Conservation (phyloP, 1,284 basidiomycete species). For the Ustilago vetiveriae region DNA sequence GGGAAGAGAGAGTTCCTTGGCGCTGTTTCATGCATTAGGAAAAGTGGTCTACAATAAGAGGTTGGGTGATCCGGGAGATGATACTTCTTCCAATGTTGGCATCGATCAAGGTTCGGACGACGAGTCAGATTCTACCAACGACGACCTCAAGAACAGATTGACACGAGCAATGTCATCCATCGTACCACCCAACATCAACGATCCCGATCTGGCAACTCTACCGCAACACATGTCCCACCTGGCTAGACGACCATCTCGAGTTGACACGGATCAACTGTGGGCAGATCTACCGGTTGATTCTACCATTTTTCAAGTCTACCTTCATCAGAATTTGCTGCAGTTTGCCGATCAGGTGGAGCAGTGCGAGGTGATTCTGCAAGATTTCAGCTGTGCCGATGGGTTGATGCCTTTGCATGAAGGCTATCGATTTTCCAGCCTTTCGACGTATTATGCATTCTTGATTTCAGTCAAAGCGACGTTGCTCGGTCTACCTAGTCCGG, state of each 20-base stretch:
- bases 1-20: constrained; percentile 81
- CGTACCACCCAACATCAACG: neutral
- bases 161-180: constrained; percentile 19
- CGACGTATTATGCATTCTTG: constrained; percentile 86
- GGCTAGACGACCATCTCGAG: constrained; percentile 62
- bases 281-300: constrained; percentile 89
- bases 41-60: constrained; percentile 96
- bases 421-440: constrained; percentile 74
- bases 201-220: constrained; percentile 73
- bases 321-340: constrained; percentile 89
- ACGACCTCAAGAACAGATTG: constrained; percentile 4
- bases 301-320: constrained; percentile 84
- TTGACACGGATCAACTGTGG: constrained; percentile 71
- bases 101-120: neutral
- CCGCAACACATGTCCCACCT: too few species aligned
- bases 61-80: constrained; percentile 68
- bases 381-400: constrained; percentile 82
- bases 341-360: constrained; percentile 84
- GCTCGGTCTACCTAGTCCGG: constrained; percentile 85
- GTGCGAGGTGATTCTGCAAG: constrained; percentile 77
- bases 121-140: neutral
- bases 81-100: neutral
- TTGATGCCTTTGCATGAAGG: constrained; percentile 70
- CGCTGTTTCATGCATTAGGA: constrained; percentile 90
- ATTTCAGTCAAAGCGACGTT: constrained; percentile 79